Conservation (phyloP, 805 yeast species). For the Lachancea thermotolerans region DNA sequence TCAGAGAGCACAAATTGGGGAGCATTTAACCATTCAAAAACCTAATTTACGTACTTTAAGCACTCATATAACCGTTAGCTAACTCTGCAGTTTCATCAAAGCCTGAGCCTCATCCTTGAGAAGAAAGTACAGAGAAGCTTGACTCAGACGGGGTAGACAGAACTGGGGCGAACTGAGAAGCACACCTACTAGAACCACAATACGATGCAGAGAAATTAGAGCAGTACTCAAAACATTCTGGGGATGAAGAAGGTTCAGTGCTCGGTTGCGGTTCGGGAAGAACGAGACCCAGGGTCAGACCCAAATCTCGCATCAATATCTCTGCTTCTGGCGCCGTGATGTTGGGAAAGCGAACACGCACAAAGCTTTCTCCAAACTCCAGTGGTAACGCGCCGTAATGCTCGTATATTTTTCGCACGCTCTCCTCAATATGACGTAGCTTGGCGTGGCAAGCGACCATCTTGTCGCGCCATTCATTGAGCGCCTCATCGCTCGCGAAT, state of each 20-base stretch:
- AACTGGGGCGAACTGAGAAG: not conserved
- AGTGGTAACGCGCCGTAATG: slow-evolving; percentile 61
- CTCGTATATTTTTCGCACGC: slow-evolving; percentile 41
- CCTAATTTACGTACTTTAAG: not conserved
- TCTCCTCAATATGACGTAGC: slow-evolving; percentile 38
- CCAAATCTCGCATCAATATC: slow-evolving; percentile 48
- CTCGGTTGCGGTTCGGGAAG: slow-evolving; percentile 25
- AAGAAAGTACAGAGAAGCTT: not conserved
- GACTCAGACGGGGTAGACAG: not conserved
- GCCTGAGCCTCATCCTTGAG: not conserved
- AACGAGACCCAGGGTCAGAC: slow-evolving; percentile 52
- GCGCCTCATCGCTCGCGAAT: slow-evolving; percentile 40
- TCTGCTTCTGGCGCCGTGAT: slow-evolving; percentile 55
- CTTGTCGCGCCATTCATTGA: slow-evolving; percentile 35
- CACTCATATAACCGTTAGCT: not conserved
- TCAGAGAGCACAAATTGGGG: too few species aligned
- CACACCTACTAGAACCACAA: not conserved
- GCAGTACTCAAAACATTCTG: slow-evolving; percentile 2
- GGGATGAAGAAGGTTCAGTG: not conserved
- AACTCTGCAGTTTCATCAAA: not conserved
- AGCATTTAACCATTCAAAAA: not conserved
- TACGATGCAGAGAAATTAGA: not conserved
- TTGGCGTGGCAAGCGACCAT: slow-evolving; percentile 35
- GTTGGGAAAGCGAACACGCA: slow-evolving; percentile 66
- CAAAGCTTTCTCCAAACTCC: slow-evolving; percentile 36